Base-by-base conservation (phyloP, 2,329 filamentous ascomycete genomes). In the Karstenula rhodostoma region DNA sequence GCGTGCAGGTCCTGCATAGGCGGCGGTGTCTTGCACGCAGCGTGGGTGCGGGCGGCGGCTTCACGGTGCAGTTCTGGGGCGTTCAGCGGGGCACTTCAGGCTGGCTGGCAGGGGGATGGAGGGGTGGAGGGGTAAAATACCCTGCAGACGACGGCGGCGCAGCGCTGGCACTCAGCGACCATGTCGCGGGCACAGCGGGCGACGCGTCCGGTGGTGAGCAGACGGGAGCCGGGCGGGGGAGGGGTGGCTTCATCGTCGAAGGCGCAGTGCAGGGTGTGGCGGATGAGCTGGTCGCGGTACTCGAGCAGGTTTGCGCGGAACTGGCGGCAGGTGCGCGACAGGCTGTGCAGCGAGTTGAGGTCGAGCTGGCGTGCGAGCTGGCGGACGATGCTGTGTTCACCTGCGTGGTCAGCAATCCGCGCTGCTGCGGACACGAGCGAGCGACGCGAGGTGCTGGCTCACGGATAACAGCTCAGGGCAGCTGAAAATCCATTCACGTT, bases 121-220 rank as follows among this genome's bases (percentile, higher is more conserved):
- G 12, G 29, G 8, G 7, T 6, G 4, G 29, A 9, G 29, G 29
- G 29, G 29, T 10, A 32, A 78, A 46, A 76, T 85, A 96, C 93
- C 79, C 94, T 87, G 78, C 94, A 98, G 57, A 97, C 88, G 27
- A 93, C 84, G 29, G 81, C 87, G 42, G 85, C 86, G 76, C 94
- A 98, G 63, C 89, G 86, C 57, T 92, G 87, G 77, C 94, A 97
- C 67, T 90, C 89, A 44, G 85, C 86, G 5, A 98, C 94, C 86
- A 96, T 86, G 77, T 97, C 94, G 62, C 92, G 85, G 23, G 94
- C 94, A 75, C 94, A 98, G 68, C 85, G 85, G 5, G 91, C 89
- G 29, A 91, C 84, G 77, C 92, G 94, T 55, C 90, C 89, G 64
- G 83, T 84, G 68, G 79, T 87, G 65, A 86, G 58, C 40, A 78